A percentile compares a stretch with the other conserved stretches of the same genome.
Evolutionary conservation across 2,329 filamentous ascomycete species (phyloP).

Genomic region (Scorias spongiosa): DNA sequence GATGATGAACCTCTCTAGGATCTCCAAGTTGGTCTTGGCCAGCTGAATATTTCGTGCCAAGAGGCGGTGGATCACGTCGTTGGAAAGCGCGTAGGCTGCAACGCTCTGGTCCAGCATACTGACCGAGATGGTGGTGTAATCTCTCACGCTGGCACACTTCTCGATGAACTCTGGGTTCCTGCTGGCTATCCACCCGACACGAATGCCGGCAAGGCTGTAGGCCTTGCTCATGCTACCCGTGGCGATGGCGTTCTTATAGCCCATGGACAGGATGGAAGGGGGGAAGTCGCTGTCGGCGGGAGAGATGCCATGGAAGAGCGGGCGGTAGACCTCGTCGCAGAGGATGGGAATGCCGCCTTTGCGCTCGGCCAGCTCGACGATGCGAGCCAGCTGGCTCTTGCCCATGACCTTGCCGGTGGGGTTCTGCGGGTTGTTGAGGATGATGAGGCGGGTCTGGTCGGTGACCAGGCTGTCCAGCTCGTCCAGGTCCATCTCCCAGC

Average conservation of each 20-base stretch:
- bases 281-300: slow-evolving; percentile 40
- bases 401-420: slow-evolving; percentile 61
- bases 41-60: slow-evolving; percentile 50
- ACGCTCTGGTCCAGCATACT: slow-evolving; percentile 69
- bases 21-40: slow-evolving; percentile 49
- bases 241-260: slow-evolving; percentile 54
- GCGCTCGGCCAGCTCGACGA: slow-evolving; percentile 48
- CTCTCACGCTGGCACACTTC: slow-evolving; percentile 47
- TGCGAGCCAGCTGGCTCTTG: slow-evolving; percentile 40
- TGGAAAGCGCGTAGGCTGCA: slow-evolving; percentile 57
- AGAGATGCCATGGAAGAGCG: slow-evolving; percentile 57
- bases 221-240: slow-evolving; percentile 78
- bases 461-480: slow-evolving; percentile 51
- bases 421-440: slow-evolving; percentile 67
- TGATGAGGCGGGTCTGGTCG: slow-evolving; percentile 55
- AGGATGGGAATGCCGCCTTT: slow-evolving; percentile 49
- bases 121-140: slow-evolving; percentile 79
- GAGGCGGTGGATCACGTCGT: slow-evolving; percentile 47
- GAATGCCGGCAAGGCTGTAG: slow-evolving; percentile 67
- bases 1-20: slow-evolving; percentile 54
- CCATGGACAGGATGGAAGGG: slow-evolving; percentile 55
- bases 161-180: slow-evolving; percentile 47
- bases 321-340: slow-evolving; percentile 70
- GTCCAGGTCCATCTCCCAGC: slow-evolving; percentile 51
- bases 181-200: slow-evolving; percentile 69